phyloP scores from a whole-genome alignment of 116 monocot genomes.

The Papilionanthe hybrid region DNA sequence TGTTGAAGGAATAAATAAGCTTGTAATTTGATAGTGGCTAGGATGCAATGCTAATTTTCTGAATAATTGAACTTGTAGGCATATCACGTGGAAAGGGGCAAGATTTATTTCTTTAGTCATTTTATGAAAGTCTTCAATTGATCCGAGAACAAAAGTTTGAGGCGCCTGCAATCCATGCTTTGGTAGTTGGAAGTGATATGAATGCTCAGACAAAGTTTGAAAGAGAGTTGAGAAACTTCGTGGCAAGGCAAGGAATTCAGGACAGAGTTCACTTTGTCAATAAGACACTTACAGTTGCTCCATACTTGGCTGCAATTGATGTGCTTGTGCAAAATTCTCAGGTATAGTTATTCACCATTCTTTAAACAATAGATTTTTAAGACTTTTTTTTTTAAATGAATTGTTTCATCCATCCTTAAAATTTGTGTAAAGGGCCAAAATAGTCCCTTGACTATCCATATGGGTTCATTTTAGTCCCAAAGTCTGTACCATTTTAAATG shows the following conservation, averaged over 20 bases:
- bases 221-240: constrained; percentile 65
- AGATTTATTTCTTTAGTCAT: constrained; percentile 84
- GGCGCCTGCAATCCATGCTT: constrained; percentile 78
- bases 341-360: too few relatives aligned
- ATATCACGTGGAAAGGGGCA: constrained; percentile 98
- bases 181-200: constrained; percentile 93
- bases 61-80: constrained; percentile 34
- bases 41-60: neutral
- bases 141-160: constrained; percentile 69
- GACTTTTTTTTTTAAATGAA: neutral
- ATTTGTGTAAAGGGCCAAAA: too few relatives aligned
- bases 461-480: too few relatives aligned
- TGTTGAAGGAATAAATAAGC: neutral
- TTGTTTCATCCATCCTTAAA: too few relatives aligned
- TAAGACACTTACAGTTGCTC: constrained; percentile 78
- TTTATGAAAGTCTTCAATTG: constrained; percentile 70
- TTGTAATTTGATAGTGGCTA: neutral
- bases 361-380: too few relatives aligned
- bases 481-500: too few relatives aligned
- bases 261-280: constrained; percentile 85
- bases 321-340: constrained; percentile 96
- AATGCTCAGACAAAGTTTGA: constrained; percentile 83
- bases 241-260: constrained; percentile 57
- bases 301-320: constrained; percentile 91
- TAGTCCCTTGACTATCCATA: too few relatives aligned